Evolutionary conservation across 139 green algal genomes (phyloP).

Genomic region (Limnomonas spitsbergensis): DNA sequence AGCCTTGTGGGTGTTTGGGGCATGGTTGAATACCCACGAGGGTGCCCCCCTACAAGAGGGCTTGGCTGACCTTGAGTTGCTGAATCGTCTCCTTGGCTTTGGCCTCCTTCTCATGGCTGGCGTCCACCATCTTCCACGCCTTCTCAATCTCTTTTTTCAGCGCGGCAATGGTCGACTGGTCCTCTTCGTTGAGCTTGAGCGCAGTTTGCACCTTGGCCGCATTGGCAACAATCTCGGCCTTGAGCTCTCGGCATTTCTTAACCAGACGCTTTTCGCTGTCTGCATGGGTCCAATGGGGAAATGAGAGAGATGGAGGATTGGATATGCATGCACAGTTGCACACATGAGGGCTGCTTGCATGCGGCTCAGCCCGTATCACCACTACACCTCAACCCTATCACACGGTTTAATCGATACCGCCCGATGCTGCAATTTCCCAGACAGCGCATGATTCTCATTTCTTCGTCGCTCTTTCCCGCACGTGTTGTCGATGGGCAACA

Average conservation of each 20-base stretch:
- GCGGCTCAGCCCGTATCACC: too few species aligned
- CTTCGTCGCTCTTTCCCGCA: too few species aligned
- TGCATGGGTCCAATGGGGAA: slow-evolving; percentile 25
- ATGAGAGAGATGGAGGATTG: not conserved
- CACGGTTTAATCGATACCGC: too few species aligned
- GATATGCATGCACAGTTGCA: slow-evolving; percentile 1
- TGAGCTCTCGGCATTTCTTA: slow-evolving; percentile 85
- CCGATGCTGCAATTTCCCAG: too few species aligned
- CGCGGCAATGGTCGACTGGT: slow-evolving; percentile 77
- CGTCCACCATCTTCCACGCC: slow-evolving; percentile 86
- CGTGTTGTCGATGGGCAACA: too few species aligned
- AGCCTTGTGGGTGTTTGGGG: too few species aligned
- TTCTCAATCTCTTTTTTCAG: slow-evolving; percentile 94
- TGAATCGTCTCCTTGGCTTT: slow-evolving; percentile 80
- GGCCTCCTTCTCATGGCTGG: slow-evolving; percentile 84
- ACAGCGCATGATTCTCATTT: too few species aligned
- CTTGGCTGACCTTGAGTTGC: slow-evolving; percentile 68
- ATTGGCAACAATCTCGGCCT: slow-evolving; percentile 83
- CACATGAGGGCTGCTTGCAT: too few species aligned
- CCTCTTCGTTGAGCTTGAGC: slow-evolving; percentile 87
- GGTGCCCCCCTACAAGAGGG: too few species aligned
- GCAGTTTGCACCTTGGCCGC: slow-evolving; percentile 86
- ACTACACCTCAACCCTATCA: too few species aligned
- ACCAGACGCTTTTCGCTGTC: slow-evolving; percentile 83
- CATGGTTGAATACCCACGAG: too few species aligned